Percentiles rank a stretch among this genome's conserved stretches.
Evolutionary conservation across 805 yeast genomes (phyloP).

Genomic region (Lachancea kluyveri): DNA sequence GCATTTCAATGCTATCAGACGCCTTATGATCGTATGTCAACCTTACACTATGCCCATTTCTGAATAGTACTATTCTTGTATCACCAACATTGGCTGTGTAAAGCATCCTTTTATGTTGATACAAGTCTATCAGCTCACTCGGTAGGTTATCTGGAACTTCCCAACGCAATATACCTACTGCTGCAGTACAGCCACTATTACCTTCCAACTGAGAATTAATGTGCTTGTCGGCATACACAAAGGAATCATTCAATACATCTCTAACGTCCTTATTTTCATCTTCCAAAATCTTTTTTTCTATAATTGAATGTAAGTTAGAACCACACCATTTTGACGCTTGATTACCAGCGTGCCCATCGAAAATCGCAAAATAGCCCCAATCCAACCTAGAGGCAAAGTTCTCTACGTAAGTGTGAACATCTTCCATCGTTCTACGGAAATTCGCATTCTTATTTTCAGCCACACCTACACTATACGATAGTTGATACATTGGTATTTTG

Average conservation of each 20-base stretch:
- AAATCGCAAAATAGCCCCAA: slow-evolving; percentile 92
- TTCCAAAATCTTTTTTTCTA: slow-evolving; percentile 52
- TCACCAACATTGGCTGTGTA: slow-evolving; percentile 97
- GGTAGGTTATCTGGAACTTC: slow-evolving; percentile 42
- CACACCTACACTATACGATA: slow-evolving; percentile 81
- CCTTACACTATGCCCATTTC: slow-evolving; percentile 70
- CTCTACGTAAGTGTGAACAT: slow-evolving; percentile 87
- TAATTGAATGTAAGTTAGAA: slow-evolving; percentile 63
- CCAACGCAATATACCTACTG: slow-evolving; percentile 87
- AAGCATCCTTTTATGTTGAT: slow-evolving; percentile 60
- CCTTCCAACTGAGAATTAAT: slow-evolving; percentile 58
- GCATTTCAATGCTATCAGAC: slow-evolving; percentile 68
- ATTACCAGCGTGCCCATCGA: slow-evolving; percentile 96
- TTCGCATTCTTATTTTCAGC: slow-evolving; percentile 81
- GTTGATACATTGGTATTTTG: no score
- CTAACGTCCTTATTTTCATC: slow-evolving; percentile 50
- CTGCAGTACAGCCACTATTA: slow-evolving; percentile 90
- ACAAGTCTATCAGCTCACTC: slow-evolving; percentile 21
- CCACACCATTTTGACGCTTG: slow-evolving; percentile 95
- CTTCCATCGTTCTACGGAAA: slow-evolving; percentile 90
- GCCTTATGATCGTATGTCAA: slow-evolving; percentile 93
- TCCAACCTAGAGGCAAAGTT: slow-evolving; percentile 87
- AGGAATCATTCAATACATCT: slow-evolving; percentile 60
- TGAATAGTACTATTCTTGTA: slow-evolving; percentile 71
- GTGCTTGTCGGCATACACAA: slow-evolving; percentile 66